Conservation (phyloP, 805 yeast species). For the Candida lessepsii region DNA sequence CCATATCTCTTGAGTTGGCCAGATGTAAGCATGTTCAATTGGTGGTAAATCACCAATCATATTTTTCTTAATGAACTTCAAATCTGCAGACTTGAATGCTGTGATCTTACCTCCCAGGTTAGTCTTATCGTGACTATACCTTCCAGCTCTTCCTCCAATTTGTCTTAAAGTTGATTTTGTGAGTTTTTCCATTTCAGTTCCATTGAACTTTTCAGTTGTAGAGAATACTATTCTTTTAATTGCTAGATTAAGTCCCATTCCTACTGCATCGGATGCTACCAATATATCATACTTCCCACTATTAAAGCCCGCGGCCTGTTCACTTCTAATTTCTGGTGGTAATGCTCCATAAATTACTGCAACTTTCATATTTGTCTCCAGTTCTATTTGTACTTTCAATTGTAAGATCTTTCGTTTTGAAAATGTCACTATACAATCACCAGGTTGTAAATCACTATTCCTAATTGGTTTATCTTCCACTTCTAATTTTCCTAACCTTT, state of each 20-base stretch:
- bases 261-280: slow-evolving; percentile 95
- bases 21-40: slow-evolving; percentile 62
- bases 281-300: slow-evolving; percentile 75
- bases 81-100: slow-evolving; percentile 46
- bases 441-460: slow-evolving; percentile 46
- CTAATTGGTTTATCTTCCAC: slow-evolving; percentile 44
- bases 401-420: slow-evolving; percentile 71
- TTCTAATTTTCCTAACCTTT: slow-evolving; percentile 69
- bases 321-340: slow-evolving; percentile 91
- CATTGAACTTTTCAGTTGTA: slow-evolving; percentile 67
- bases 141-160: slow-evolving; percentile 95
- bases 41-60: slow-evolving; percentile 52
- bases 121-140: slow-evolving; percentile 48
- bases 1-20: slow-evolving; percentile 80
- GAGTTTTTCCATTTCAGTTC: slow-evolving; percentile 46
- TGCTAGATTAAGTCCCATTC: slow-evolving; percentile 92
- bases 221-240: slow-evolving; percentile 80
- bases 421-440: slow-evolving; percentile 90
- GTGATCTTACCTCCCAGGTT: slow-evolving; percentile 51
- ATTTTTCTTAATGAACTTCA: slow-evolving; percentile 44
- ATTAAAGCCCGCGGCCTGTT: slow-evolving; percentile 80
- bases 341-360: slow-evolving; percentile 93
- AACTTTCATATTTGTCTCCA: slow-evolving; percentile 58
- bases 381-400: slow-evolving; percentile 68
- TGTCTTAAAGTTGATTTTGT: slow-evolving; percentile 76